Base-by-base conservation (phyloP, 345 rosid species). In the Hibiscus tridactylites region DNA sequence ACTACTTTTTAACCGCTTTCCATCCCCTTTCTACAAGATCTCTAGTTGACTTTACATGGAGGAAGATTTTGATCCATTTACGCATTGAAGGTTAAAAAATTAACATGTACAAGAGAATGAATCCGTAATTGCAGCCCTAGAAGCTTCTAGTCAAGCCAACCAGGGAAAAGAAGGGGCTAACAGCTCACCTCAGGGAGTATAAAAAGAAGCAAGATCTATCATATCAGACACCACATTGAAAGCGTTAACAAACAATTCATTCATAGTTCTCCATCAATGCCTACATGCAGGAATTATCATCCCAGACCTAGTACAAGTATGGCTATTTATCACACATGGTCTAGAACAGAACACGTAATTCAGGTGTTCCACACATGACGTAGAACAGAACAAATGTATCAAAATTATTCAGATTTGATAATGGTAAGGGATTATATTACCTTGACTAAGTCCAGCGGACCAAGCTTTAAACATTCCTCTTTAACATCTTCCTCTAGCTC, bases 381-480 rank as follows among this genome's bases (percentile, higher is more conserved):
- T 9, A 3, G 44, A 73, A 26, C 65, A 49, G 28, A 35, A 19
- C 17, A 24, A 37, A 37, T 39, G n/a, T 35, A 17, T 19, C 63
- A 19, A 70, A 58, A 42, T 37, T 37, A 44, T 12, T 46, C 17
- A 61, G 59, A 44, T 24, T 9, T 46, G 26, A 26, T 71, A 15
- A 71, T 21, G 26, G 37, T 59, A 16, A 35, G 21, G 4, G 65
- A 65, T 39, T 56, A 16, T 39, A 67, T 71, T 76, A 91, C 99
- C 97, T 96, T 96, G 73, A 96, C 86, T 0, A 82, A 86, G 64
- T 92, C 96, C 65, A 89, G 71, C 9, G 93, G 96, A 72, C 97
- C 98, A 72, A 92, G 84, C 80, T 92, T 96, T 71, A 19, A 58
- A 69, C 96, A 92, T 82, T 96, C 99, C 74, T 87, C 98, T 83